A percentile compares a stretch with the other conserved stretches of the same genome.
These are phyloP conservation scores for Alternaria metachromatica DNA, from an alignment of 2,329 filamentous ascomycete genomes.

Conservation along the genomic window DNA sequence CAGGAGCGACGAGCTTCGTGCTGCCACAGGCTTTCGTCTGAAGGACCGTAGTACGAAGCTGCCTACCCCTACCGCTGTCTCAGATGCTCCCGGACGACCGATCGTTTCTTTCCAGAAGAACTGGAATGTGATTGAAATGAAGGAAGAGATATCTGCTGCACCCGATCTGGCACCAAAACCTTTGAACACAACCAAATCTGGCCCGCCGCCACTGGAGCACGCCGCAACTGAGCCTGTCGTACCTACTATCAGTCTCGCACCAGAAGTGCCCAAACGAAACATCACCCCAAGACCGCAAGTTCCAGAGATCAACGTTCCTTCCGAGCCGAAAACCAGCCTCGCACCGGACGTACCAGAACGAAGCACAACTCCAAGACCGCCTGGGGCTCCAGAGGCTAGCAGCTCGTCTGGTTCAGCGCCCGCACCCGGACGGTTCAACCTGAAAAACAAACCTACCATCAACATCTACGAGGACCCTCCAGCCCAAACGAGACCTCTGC, in stretches of 20 bases:
- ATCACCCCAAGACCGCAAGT: slow-evolving; percentile 21
- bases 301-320: slow-evolving; percentile 36
- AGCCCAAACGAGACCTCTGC: slow-evolving; percentile 35
- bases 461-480: slow-evolving; percentile 39
- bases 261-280: slow-evolving; percentile 31
- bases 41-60: slow-evolving; percentile 86
- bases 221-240: slow-evolving; percentile 49
- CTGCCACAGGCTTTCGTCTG: slow-evolving; percentile 87
- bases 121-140: slow-evolving; percentile 79
- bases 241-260: slow-evolving; percentile 61
- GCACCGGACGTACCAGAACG: slow-evolving; percentile 45
- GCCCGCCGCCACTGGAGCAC: slow-evolving; percentile 42
- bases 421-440: slow-evolving; percentile 26
- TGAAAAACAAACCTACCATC: slow-evolving; percentile 28
- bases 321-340: slow-evolving; percentile 60
- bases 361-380: slow-evolving; percentile 19
- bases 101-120: slow-evolving; percentile 96
- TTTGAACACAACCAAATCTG: slow-evolving; percentile 23
- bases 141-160: slow-evolving; percentile 53
- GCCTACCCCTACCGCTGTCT: slow-evolving; percentile 88
- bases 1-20: slow-evolving; percentile 83
- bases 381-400: slow-evolving; percentile 43
- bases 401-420: slow-evolving; percentile 28
- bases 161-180: slow-evolving; percentile 28
- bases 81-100: slow-evolving; percentile 85